Evolutionary conservation across 768 basidiomycete species (phyloP), one percentile per base, ranked within the genome.

Genomic region (Mycena vitilis): DNA sequence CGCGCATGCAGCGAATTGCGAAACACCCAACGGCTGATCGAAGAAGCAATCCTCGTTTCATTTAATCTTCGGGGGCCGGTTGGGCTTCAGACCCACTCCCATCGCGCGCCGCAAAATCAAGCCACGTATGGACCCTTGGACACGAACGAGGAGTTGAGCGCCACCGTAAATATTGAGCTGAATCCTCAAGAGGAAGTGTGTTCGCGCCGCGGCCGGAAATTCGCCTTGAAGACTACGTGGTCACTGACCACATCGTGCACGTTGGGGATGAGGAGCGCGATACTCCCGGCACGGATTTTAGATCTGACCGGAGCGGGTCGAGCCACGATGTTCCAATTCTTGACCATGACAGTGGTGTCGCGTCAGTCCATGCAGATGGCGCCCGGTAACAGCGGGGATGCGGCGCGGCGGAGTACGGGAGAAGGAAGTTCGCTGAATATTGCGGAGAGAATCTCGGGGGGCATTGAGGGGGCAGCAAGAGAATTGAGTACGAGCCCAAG

Each of bases 111-210:
- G 76, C 78, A 5, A 87, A 77, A 38, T 78, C 76, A 22, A 92
- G 71, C 81, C 1, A 84, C 87, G 57, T 88, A 92, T 25, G 81
- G 83, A 23, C 85, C 83, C 75, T 91, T 93, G 20, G 82, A 82
- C 64, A 96, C 79, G 73, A 87, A 90, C 0, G 94, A 93, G 1
- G 98, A 95, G 75, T 99, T 99, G 71, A 99, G 79, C n/a, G 91
- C 86, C 5, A 86, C 82, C 2, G 93, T 93, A 12, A 38, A 15
- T 11, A 16, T 30, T 30, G 30, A 30, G 30, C 30, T 30, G 30
- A 5, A 30, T 30, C 40, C 40, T 34, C 16, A 30, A 30, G 5
- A 30, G 30, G 30, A 47, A 53, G 12, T 23, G 53, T 16, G 22
- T 25, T 36, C 22, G 22, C 40, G n/a, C 36, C 30, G 71, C 72